Percentiles rank a stretch among this genome's conserved stretches.
These are phyloP conservation scores for Epicoccum nigrum DNA, from an alignment of 2,329 filamentous ascomycete species.

Conservation along the genomic window DNA sequence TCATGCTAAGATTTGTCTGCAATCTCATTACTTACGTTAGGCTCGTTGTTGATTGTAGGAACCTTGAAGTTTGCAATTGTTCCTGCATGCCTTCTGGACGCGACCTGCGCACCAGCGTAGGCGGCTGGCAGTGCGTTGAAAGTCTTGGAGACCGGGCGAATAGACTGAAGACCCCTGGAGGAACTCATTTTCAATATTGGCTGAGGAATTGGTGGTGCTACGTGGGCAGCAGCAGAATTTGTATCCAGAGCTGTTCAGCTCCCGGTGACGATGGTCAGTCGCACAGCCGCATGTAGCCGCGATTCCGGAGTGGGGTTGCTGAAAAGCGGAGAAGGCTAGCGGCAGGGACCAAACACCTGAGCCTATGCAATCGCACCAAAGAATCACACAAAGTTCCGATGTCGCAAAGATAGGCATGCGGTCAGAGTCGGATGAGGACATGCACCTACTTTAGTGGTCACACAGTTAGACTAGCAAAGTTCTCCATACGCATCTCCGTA, in stretches of 20 bases:
- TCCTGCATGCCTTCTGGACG: conserved; percentile 49
- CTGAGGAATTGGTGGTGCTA: not conserved
- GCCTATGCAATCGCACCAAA: conserved; percentile 9
- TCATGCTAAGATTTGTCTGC: fast-evolving
- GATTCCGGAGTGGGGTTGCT: conserved; percentile 23
- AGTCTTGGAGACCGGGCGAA: conserved; percentile 37
- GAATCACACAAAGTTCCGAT: conserved; percentile 20
- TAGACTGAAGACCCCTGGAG: conserved; percentile 39
- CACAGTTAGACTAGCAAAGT: not conserved
- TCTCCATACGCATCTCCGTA: conserved; percentile 1
- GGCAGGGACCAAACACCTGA: conserved; percentile 13
- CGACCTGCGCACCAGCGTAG: conserved; percentile 30
- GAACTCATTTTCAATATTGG: conserved; percentile 36
- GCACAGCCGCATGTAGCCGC: conserved; percentile 33
- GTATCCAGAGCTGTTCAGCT: conserved; percentile 29
- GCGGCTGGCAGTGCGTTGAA: conserved; percentile 31
- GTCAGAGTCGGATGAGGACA: conserved; percentile 27
- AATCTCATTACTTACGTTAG: conserved; percentile 72
- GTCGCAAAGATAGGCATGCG: conserved; percentile 23
- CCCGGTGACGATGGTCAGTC: conserved; percentile 21
- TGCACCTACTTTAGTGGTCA: conserved; percentile 1
- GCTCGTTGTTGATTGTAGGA: conserved; percentile 87
- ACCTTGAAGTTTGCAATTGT: conserved; percentile 86
- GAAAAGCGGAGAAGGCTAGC: conserved; percentile 10
- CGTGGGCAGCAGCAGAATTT: conserved; percentile 24